A percentile compares a stretch with the other conserved stretches of the same genome.
Conservation (phyloP, 495 filamentous ascomycete genomes). For the Penicillium silybi region DNA sequence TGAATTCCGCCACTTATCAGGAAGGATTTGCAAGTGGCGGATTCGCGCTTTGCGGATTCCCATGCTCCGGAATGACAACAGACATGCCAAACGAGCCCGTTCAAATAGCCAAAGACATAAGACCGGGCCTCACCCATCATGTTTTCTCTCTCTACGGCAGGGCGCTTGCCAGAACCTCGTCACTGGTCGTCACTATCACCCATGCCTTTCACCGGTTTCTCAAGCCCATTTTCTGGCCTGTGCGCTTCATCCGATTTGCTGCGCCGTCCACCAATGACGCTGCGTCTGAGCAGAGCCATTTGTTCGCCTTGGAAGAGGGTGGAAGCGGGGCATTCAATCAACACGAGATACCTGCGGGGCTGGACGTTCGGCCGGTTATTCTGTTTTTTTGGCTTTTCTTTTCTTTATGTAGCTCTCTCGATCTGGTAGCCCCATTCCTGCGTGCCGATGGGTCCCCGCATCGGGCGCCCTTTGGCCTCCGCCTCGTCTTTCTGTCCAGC, state of each 20-base stretch:
- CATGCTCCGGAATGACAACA: not conserved
- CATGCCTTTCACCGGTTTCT: not conserved
- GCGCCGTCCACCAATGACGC: slow-evolving; percentile 3
- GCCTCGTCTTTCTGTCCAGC: not conserved
- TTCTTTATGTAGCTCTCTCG: not conserved
- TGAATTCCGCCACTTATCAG: not conserved
- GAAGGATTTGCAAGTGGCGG: not conserved
- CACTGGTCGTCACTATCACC: not conserved
- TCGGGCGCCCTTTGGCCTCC: not conserved
- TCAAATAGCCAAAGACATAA: not conserved
- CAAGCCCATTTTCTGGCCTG: not conserved
- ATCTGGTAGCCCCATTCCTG: not conserved
- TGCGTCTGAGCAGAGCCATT: not conserved
- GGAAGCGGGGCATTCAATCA: slow-evolving; percentile 13
- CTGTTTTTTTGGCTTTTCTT: not conserved
- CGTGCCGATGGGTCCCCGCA: slow-evolving; percentile 1
- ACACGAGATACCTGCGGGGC: slow-evolving; percentile 5
- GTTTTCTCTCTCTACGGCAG: not conserved
- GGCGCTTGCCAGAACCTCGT: not conserved
- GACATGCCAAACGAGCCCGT: not conserved
- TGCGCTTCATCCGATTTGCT: slow-evolving; percentile 11
- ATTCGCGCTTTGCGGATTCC: not conserved
- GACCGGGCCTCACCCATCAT: not conserved
- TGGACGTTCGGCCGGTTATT: not conserved
- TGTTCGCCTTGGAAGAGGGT: not conserved